These are phyloP conservation scores for Ceratocystis albifundus DNA, from an alignment of 2,329 filamentous ascomycete genomes.

Conservation along the genomic window DNA sequence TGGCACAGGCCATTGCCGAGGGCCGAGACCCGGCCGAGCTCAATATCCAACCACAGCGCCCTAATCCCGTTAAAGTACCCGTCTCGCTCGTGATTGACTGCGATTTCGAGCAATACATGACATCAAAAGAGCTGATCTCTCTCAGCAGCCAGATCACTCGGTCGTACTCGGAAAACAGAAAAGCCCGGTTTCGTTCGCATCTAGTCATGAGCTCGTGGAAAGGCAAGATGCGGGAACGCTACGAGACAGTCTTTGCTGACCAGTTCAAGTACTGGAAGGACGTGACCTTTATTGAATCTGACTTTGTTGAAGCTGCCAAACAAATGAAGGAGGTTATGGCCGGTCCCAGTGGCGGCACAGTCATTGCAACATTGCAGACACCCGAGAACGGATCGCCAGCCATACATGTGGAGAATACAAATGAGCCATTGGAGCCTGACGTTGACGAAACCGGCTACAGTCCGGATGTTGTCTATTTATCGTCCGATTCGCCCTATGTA, in stretches of 20 bases:
- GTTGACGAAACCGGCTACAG: slow-evolving; percentile 32
- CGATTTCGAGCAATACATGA: slow-evolving; percentile 83
- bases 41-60: slow-evolving; percentile 29
- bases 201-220: slow-evolving; percentile 69
- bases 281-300: slow-evolving; percentile 58
- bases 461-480: slow-evolving; percentile 62
- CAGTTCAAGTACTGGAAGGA: slow-evolving; percentile 71
- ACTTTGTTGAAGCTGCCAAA: slow-evolving; percentile 59
- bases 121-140: slow-evolving; percentile 71
- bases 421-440: slow-evolving; percentile 29
- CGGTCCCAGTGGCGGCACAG: slow-evolving; percentile 40
- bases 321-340: slow-evolving; percentile 58
- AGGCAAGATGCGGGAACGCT: slow-evolving; percentile 62
- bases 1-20: slow-evolving; percentile 35
- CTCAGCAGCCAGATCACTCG: slow-evolving; percentile 74
- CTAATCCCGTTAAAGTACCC: slow-evolving; percentile 48
- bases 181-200: slow-evolving; percentile 55
- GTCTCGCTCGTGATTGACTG: slow-evolving; percentile 81
- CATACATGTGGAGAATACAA: slow-evolving; percentile 22
- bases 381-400: slow-evolving; percentile 26
- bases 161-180: slow-evolving; percentile 78
- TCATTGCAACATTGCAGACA: slow-evolving; percentile 47
- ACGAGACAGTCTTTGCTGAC: slow-evolving; percentile 60
- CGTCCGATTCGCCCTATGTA: slow-evolving; percentile 79
- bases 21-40: slow-evolving; percentile 34